These are phyloP conservation scores for Luzula sylvatica DNA, from an alignment of 176 grass and related monocot genomes.

Conservation along the genomic window DNA sequence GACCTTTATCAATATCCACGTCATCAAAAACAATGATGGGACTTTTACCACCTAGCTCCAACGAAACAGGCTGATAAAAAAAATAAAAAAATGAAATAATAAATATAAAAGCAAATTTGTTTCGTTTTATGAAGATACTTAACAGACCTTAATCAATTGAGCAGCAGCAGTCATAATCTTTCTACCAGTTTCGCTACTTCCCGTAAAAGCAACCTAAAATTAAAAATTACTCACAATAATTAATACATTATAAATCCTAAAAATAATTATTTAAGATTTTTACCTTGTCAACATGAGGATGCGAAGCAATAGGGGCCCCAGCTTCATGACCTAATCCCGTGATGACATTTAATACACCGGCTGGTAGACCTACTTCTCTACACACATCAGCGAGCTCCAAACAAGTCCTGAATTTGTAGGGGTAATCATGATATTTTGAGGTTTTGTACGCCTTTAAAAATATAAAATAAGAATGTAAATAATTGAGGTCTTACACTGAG, in stretches of 20 bases:
- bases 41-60: conserved; percentile 99
- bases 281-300: conserved; percentile 91
- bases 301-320: conserved; percentile 88
- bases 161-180: conserved; percentile 90
- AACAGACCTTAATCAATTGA: conserved; percentile 74
- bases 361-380: conserved; percentile 82
- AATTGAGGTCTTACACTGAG: conserved; percentile 66
- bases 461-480: conserved; percentile 6
- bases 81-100: conserved; percentile 2
- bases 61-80: conserved; percentile 71
- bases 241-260: conserved; percentile 11
- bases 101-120: neutral
- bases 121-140: neutral
- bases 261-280: neutral
- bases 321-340: conserved; percentile 91
- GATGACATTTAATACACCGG: conserved; percentile 78
- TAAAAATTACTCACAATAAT: conserved; percentile 16
- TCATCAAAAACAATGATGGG: conserved; percentile 98
- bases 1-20: conserved; percentile 94
- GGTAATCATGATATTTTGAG: neutral
- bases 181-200: conserved; percentile 80
- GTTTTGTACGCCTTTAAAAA: conserved; percentile 1
- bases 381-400: conserved; percentile 89
- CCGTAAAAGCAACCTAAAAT: conserved; percentile 91
- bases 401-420: conserved; percentile 69